Evolutionary conservation across 2,329 filamentous ascomycete genomes (phyloP), one percentile per base, ranked within the genome.

Genomic region (Penicillium sp.): DNA sequence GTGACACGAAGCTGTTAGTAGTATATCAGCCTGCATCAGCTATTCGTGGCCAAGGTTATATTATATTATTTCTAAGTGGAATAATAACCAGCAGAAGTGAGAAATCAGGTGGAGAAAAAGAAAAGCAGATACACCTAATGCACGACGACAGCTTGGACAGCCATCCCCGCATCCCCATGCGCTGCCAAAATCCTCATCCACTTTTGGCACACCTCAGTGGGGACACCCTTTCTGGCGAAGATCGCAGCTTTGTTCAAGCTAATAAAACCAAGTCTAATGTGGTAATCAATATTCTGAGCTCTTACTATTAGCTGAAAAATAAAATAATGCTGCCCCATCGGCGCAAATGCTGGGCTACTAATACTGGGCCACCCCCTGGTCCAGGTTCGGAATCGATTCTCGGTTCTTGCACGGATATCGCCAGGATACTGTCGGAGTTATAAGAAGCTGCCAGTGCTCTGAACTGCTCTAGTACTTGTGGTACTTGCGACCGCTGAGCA

Each of bases 151-250:
- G 52, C 47, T 56, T 53, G 52, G 48, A 48, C 45, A 52, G 35
- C 26, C 29, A 47, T 54, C 56, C 56, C 61, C 56, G 56, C 50
- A 59, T 56, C 46, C 41, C 21, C 41, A 61, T 57, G 21, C 19
- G 52, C 46, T 55, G 60, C 52, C 31, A 49, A 46, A 50, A 56
- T 30, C 56, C 21, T 53, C 56, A 49, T 58, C 49, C 44, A 47
- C 50, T 49, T 31, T 15, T 59, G 30, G 17, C 29, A 49, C 29
- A 23, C 52, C 44, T 23, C 15, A 30, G 59, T 61, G 55, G 60
- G 31, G 44, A 44, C 49, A 3, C 19, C 26, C 26, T 58, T 61
- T 54, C 54, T 19, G 47, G 60, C 60, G 60, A 61, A 49, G 54
- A 61, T 58, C 60, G 60, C 60, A 57, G 29, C 47, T 44, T 48